Evolutionary conservation across 441 rosid species (phyloP), one percentile per base, ranked within the genome.

Genomic region (Kokia cookei): DNA sequence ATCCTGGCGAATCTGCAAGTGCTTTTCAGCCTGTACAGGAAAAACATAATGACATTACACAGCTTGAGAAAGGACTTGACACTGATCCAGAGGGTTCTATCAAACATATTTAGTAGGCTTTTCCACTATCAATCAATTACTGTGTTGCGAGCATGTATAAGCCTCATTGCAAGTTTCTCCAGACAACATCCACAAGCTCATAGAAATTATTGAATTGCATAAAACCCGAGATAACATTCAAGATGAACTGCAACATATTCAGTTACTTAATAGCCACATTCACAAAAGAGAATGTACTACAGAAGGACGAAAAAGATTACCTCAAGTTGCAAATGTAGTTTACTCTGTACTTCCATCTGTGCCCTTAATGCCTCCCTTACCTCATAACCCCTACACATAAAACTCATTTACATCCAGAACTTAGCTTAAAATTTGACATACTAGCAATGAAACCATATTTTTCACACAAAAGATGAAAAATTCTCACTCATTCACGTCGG

Each of bases 261-360:
- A 7, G 6, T 47, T 26, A 29, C 27, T 68, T 50, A 26, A 27
- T 4, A 50, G 22, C 42, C 69, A 27, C 60, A 61, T 67, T 17
- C 19, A 54, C 9, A 15, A 64, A 51, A 27, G 8, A 11, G 7
- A 74, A 45, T 27, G 45, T 45, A 57, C 14, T 22, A 32, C 63
- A 63, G 12, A 35, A 43, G 51, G 55, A 61, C 55, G 63, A 64
- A 26, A 62, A 51, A 54, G 59, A 57, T 78, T 70, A 89, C 91
- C 93, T 87, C 92, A 55, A 90, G 90, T 82, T 79, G 92, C 78
- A 88, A 78, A 78, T 88, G 89, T 45, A 90, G 73, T 85, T 86
- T 90, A 70, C 90, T 86, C 74, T 90, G 88, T 73, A 88, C 86
- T 85, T 90, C 92, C 94, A 90, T 90, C 64, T 90, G 92, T 8